Percentiles rank a stretch among this genome's conserved stretches.
phyloP scores from a whole-genome alignment of 805 yeast genomes.

The Zygoascus flipseniorum region DNA sequence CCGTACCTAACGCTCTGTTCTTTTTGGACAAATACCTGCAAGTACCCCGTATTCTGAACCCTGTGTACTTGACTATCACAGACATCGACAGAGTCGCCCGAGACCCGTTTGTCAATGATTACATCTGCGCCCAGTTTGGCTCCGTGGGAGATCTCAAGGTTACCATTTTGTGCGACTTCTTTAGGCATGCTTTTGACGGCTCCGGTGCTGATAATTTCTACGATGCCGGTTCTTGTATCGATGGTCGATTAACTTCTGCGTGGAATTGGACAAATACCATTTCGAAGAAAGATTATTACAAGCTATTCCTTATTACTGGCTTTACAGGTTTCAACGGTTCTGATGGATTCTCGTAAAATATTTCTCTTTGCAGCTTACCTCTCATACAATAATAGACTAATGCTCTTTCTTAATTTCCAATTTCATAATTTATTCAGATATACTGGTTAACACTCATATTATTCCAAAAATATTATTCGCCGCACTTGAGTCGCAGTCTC shows the following conservation, averaged over 20 bases:
- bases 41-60: constrained; percentile 68
- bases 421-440: neutral
- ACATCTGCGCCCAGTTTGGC: constrained; percentile 53
- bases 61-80: constrained; percentile 52
- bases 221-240: constrained; percentile 79
- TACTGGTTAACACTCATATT: neutral
- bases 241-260: constrained; percentile 71
- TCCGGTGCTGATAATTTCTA: constrained; percentile 79
- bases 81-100: constrained; percentile 45
- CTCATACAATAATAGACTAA: neutral
- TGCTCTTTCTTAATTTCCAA: neutral
- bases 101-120: constrained; percentile 41
- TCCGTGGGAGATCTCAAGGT: constrained; percentile 43
- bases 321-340: constrained; percentile 69
- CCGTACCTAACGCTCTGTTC: constrained; percentile 75
- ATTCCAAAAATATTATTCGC: constrained; percentile 1
- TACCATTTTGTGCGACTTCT: constrained; percentile 41
- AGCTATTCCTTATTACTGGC: constrained; percentile 56
- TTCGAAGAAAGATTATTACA: constrained; percentile 55
- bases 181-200: constrained; percentile 60
- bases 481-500: constrained; percentile 36
- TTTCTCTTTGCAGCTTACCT: neutral
- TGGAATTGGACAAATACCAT: constrained; percentile 78
- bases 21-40: constrained; percentile 74
- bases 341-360: constrained; percentile 31